Percentiles rank a stretch among this genome's conserved stretches.
Conservation (phyloP, 1,139 yeast genomes). For the Lipomyces yarrowii region DNA sequence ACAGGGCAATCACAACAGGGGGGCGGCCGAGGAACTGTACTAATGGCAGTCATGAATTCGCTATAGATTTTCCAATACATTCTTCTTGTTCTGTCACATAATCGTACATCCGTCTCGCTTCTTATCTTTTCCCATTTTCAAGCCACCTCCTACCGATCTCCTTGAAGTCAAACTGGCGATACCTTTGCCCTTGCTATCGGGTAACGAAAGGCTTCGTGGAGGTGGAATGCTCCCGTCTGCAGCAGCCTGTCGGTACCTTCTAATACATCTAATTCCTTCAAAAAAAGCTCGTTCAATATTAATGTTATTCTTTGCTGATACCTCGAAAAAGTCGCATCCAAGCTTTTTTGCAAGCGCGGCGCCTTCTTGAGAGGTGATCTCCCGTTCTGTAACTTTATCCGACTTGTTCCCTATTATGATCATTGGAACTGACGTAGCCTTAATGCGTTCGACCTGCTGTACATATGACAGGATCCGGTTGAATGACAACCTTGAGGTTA, state of each 20-base stretch:
- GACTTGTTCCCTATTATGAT: slow-evolving; percentile 87
- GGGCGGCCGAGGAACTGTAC: background rate
- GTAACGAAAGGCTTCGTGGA: background rate
- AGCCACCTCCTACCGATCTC: background rate
- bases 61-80: background rate
- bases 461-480: slow-evolving; percentile 78
- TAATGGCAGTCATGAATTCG: background rate
- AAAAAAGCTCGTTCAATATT: slow-evolving; percentile 91
- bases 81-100: background rate
- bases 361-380: slow-evolving; percentile 77
- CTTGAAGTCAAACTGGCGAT: background rate
- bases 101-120: slow-evolving; percentile 3
- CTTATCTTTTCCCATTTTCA: background rate
- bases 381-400: slow-evolving; percentile 68
- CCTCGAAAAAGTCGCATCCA: slow-evolving; percentile 73
- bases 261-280: slow-evolving; percentile 59
- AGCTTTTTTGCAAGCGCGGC: slow-evolving; percentile 78
- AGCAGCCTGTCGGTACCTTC: background rate
- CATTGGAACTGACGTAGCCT: slow-evolving; percentile 77
- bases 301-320: slow-evolving; percentile 88
- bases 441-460: slow-evolving; percentile 86
- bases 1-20: background rate
- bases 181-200: background rate
- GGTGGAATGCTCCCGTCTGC: background rate
- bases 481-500: slow-evolving; percentile 82